Evolutionary conservation across 2,329 filamentous ascomycete species (phyloP).

Genomic region (Nothomitra cinnamomea): DNA sequence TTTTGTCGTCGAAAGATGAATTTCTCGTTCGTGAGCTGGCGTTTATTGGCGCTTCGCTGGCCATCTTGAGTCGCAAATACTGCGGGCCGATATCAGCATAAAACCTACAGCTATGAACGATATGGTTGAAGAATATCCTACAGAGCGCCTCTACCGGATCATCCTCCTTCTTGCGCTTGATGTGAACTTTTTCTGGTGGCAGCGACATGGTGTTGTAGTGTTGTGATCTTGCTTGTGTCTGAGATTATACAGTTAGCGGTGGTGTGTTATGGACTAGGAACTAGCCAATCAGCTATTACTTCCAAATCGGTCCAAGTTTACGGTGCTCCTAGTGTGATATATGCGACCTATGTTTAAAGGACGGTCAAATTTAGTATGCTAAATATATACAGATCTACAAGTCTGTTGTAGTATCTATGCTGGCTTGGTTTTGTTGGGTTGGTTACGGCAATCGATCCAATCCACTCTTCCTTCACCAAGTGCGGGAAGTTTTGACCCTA

Average conservation of each 20-base stretch:
- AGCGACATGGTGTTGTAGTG: constrained; percentile 22
- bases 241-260: background rate
- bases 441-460: no score
- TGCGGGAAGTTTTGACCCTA: no score
- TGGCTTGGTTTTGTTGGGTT: no score
- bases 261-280: background rate
- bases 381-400: no score
- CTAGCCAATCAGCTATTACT: background rate
- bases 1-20: constrained; percentile 26
- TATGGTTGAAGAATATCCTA: constrained; percentile 15
- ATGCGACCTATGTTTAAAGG: no score
- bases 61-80: constrained; percentile 28
- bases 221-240: background rate
- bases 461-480: no score
- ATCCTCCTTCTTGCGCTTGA: constrained; percentile 40
- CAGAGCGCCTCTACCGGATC: constrained; percentile 37
- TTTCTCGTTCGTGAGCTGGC: background rate
- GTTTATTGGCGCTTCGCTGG: constrained; percentile 24
- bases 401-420: no score
- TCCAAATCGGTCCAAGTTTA: no score
- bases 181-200: constrained; percentile 32
- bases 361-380: no score
- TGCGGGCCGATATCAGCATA: constrained; percentile 13
- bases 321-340: no score
- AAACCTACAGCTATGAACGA: constrained; percentile 9